Evolutionary conservation across 1,139 yeast genomes (phyloP), one percentile per base, ranked within the genome.

Genomic region (Geotrichum fermentans): DNA sequence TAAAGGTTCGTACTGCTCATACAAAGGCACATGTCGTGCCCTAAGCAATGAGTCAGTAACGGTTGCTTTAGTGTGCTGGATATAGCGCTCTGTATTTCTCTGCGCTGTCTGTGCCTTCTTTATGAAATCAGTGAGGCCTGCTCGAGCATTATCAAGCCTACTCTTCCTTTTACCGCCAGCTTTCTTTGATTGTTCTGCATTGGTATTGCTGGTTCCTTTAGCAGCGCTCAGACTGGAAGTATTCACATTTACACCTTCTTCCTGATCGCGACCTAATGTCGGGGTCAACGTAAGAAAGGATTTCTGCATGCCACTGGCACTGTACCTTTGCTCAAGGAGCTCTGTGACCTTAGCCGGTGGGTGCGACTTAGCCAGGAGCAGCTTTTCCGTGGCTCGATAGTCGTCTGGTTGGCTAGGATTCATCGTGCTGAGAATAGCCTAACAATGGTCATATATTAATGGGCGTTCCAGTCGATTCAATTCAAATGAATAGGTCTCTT

Each of bases 291-390:
- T 66, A 40, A 83, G 62, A 38, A 71, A 69, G 20, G 86, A 84
- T 62, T 80, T 82, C 58, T 80, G 87, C 30, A 71, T 72, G 2
- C 86, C 87, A 0, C 68, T 49, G 28, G 63, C 63, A 0, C 85
- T 77, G 63, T 83, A 84, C 45, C 92, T 64, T 5, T 74, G 67
- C 36, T 73, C 73, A 24, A 84, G 64, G 1, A 82, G 67, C 55
- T 79, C 76, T 14, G 73, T 63, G 4, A 81, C 73, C 37, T 65
- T 60, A 13, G 66, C 71, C 16, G 66, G 66, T 52, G 66, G 45
- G 63, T 73, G 61, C 2, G 82, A 73, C 50, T 85, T 65, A 1
- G 79, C 66, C 17, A 84, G 71, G 18, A 84, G 67, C 22, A 67
- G 69, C 49, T 65, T 72, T 60, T 82, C 89, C n/a, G 80, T 65